These are phyloP conservation scores for Pestalotiopsis sp. DNA, from an alignment of 2,329 filamentous ascomycete species.

Conservation along the genomic window DNA sequence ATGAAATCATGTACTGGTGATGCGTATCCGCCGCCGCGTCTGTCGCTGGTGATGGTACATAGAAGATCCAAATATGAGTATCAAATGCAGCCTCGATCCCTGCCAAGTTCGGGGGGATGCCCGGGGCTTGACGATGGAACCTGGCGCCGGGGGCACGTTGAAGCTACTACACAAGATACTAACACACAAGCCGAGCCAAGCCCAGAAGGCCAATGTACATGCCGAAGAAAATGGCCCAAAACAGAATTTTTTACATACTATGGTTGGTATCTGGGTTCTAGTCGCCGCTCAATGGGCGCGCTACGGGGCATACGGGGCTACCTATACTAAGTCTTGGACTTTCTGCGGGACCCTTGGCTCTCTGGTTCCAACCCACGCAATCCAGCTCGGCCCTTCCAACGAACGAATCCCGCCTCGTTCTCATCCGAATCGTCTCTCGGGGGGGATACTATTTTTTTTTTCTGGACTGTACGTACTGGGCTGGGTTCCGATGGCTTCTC, in stretches of 20 bases:
- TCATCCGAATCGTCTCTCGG: not conserved
- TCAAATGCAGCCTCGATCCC: not conserved
- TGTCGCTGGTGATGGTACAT: not conserved
- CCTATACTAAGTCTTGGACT: not conserved
- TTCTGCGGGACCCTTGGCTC: not conserved
- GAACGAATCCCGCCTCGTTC: not conserved
- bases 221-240: not conserved
- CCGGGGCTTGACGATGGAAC: not conserved
- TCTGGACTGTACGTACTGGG: not conserved
- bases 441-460: not conserved
- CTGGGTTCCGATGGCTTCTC: not conserved
- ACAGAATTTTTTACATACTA: not conserved
- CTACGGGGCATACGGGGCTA: not conserved
- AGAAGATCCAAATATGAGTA: not conserved
- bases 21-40: not conserved
- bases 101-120: not conserved
- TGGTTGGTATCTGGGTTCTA: not conserved
- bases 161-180: not conserved
- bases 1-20: no score
- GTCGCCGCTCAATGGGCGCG: not conserved
- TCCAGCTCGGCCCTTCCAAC: not conserved
- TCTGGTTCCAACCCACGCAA: not conserved
- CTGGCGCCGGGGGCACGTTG: not conserved
- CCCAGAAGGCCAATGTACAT: no score
- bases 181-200: no score